phyloP scores from a whole-genome alignment of 495 filamentous ascomycete species.

The Aspergillus egyptiacus region DNA sequence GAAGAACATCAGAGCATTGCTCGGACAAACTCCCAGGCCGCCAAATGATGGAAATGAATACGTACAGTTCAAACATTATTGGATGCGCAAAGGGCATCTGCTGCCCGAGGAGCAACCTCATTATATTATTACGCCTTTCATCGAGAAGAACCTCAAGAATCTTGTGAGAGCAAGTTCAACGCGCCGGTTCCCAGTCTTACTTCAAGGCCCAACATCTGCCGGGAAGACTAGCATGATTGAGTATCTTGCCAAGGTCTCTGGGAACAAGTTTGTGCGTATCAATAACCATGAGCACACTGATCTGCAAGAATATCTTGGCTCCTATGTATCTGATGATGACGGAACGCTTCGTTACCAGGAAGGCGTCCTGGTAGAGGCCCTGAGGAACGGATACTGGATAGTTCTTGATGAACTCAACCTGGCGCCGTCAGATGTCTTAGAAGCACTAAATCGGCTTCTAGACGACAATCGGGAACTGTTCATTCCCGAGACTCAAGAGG shows the following conservation, averaged over 20 bases:
- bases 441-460: slow-evolving; percentile 87
- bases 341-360: slow-evolving; percentile 88
- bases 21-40: slow-evolving; percentile 66
- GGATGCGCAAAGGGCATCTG: slow-evolving; percentile 71
- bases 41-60: slow-evolving; percentile 72
- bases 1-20: slow-evolving; percentile 57
- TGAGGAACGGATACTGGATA: slow-evolving; percentile 94
- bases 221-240: slow-evolving; percentile 99
- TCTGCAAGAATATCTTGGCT: slow-evolving; percentile 94
- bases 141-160: slow-evolving; percentile 90
- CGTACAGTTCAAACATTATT: slow-evolving; percentile 88
- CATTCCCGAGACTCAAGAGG: slow-evolving; percentile 94
- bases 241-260: slow-evolving; percentile 89
- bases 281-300: slow-evolving; percentile 99
- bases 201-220: slow-evolving; percentile 93
- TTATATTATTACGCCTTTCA: slow-evolving; percentile 95
- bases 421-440: slow-evolving; percentile 91
- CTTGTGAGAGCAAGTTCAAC: slow-evolving; percentile 88
- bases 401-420: slow-evolving; percentile 96
- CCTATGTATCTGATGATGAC: slow-evolving; percentile 79
- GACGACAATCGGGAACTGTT: slow-evolving; percentile 98
- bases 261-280: slow-evolving; percentile 95
- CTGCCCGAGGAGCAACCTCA: slow-evolving; percentile 65
- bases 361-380: slow-evolving; percentile 85
- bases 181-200: slow-evolving; percentile 84